Conservation (phyloP, 352 stramenopile species). For the Blastocystis sp. region DNA sequence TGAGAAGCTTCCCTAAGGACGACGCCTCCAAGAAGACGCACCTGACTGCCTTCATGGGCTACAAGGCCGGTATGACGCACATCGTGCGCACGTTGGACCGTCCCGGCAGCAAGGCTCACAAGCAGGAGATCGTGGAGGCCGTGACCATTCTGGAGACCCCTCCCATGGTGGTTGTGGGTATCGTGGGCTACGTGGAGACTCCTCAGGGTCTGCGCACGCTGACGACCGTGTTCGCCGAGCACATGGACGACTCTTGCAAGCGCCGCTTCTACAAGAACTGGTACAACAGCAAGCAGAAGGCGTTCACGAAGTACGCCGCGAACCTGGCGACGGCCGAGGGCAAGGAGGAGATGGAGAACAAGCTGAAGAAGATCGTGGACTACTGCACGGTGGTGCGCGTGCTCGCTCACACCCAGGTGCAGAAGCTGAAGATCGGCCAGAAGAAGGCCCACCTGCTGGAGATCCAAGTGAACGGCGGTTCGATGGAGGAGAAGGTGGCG, state of each 20-base stretch:
- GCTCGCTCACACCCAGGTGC: conserved; percentile 97
- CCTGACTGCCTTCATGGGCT: conserved; percentile 99
- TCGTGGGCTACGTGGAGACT: conserved; percentile 99
- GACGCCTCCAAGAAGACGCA: conserved; percentile 89
- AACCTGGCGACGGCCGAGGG: conserved; percentile 89
- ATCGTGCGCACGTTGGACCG: conserved; percentile 96
- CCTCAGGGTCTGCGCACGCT: conserved; percentile 94
- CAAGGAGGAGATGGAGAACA: conserved; percentile 87
- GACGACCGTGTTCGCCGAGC: conserved; percentile 97
- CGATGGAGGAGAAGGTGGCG: conserved; percentile 94
- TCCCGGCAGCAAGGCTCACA: conserved; percentile 95
- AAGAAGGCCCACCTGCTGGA: conserved; percentile 99
- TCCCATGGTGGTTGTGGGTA: conserved; percentile 97
- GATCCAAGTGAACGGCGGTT: conserved; percentile 98
- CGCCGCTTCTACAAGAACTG: conserved; percentile 99
- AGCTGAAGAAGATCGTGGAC: conserved; percentile 99
- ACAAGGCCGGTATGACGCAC: conserved; percentile 99
- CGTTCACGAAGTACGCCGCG: conserved; percentile 99
- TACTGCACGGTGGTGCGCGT: conserved; percentile 98
- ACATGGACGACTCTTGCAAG: conserved; percentile 97
- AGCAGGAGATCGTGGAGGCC: conserved; percentile 99
- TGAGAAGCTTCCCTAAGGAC: conserved; percentile 98
- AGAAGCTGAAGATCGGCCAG: conserved; percentile 96
- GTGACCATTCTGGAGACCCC: conserved; percentile 98
- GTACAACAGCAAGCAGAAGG: conserved; percentile 98